Conservation (phyloP, 805 yeast genomes). For the Kuraishia floccosa region DNA sequence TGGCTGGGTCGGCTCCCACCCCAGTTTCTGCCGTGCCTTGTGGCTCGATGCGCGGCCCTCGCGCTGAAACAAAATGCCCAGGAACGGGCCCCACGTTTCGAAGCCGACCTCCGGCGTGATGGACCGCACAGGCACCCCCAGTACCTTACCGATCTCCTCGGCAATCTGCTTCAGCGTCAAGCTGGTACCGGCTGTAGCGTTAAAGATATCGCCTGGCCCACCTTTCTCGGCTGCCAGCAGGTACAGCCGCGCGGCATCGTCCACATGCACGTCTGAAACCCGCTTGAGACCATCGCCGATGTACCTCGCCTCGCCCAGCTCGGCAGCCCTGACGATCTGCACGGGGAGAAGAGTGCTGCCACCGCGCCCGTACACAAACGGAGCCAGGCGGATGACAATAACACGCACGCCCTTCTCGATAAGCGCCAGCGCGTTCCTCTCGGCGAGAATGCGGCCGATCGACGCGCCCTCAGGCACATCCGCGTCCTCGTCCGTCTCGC, state of each 20-base stretch:
- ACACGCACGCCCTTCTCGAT: slow-evolving; percentile 16
- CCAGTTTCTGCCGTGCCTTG: neutral
- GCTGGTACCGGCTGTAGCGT: slow-evolving; percentile 13
- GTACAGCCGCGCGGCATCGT: slow-evolving; percentile 21
- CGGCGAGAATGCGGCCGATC: slow-evolving; percentile 7
- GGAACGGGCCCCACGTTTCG: neutral
- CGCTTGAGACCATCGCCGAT: slow-evolving; percentile 16
- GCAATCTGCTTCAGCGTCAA: slow-evolving; percentile 14
- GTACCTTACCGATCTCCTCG: slow-evolving; percentile 11
- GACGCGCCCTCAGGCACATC: neutral
- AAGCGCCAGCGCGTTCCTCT: slow-evolving; percentile 7
- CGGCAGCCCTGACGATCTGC: slow-evolving; percentile 9
- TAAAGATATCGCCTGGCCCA: slow-evolving; percentile 14
- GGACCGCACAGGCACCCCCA: slow-evolving; percentile 7
- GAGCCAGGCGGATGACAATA: slow-evolving; percentile 15
- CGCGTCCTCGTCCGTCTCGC: slow-evolving; percentile 6
- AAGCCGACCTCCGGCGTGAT: slow-evolving; percentile 7
- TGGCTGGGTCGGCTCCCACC: neutral
- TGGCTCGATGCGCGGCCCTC: neutral
- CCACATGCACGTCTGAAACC: slow-evolving; percentile 20
- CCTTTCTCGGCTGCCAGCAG: slow-evolving; percentile 13
- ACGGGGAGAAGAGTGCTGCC: slow-evolving; percentile 12
- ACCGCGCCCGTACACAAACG: slow-evolving; percentile 23
- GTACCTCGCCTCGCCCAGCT: slow-evolving; percentile 13
- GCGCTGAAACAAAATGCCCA: neutral